These are phyloP conservation scores for Schizochytrium sp. DNA, from an alignment of 108 stramenopile species.

Conservation along the genomic window DNA sequence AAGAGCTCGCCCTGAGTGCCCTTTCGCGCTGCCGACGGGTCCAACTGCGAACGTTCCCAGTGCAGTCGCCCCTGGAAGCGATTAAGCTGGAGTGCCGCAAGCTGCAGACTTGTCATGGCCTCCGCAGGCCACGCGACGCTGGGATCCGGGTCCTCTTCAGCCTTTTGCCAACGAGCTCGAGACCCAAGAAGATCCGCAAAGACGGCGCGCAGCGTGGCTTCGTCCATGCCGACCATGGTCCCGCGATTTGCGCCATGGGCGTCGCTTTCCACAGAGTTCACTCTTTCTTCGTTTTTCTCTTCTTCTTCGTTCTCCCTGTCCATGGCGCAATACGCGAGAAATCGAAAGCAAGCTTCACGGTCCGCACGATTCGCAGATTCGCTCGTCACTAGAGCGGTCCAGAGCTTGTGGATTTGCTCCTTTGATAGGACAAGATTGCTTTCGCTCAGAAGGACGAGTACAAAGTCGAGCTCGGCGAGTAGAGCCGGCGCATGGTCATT, in stretches of 20 bases:
- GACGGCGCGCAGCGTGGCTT: not conserved
- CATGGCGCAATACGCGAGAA: not conserved
- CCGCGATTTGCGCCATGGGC: no score
- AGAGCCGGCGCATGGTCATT: no score
- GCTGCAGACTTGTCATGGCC: not conserved
- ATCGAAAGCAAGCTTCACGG: not conserved
- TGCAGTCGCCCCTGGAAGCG: not conserved
- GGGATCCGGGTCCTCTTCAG: not conserved
- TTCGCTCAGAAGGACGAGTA: not conserved
- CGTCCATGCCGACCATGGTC: not conserved
- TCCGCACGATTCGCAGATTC: not conserved
- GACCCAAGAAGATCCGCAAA: not conserved
- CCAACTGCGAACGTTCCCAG: not conserved
- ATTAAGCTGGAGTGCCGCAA: not conserved
- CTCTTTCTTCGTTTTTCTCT: no score
- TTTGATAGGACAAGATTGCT: not conserved
- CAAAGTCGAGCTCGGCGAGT: not conserved
- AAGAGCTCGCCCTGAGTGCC: not conserved
- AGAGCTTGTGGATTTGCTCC: not conserved
- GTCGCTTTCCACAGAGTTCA: no score
- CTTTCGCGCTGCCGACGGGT: not conserved
- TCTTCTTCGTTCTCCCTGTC: not conserved
- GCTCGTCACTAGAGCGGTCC: not conserved
- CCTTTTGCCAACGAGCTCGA: not conserved
- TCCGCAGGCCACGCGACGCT: not conserved